Evolutionary conservation across 805 yeast genomes (phyloP).

Genomic region (Ogataea henricii): DNA sequence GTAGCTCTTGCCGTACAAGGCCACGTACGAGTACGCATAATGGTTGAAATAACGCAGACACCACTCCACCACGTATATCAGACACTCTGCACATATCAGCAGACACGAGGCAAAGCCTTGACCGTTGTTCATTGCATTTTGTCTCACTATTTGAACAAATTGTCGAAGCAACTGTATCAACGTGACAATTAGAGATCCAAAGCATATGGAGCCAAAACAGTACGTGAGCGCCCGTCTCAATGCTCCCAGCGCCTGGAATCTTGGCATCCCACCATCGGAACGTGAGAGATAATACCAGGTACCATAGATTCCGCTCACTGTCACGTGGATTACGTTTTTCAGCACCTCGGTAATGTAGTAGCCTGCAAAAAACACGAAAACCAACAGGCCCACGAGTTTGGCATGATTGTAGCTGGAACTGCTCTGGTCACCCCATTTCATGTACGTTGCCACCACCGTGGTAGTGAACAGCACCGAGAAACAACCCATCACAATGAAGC

Average conservation of each 20-base stretch:
- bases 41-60: slow-evolving; percentile 76
- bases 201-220: slow-evolving; percentile 86
- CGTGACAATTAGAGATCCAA: slow-evolving; percentile 76
- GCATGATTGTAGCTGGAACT: slow-evolving; percentile 21
- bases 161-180: slow-evolving; percentile 67
- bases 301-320: slow-evolving; percentile 87
- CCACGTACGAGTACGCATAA: slow-evolving; percentile 85
- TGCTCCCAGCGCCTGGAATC: slow-evolving; percentile 77
- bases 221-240: slow-evolving; percentile 75
- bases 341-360: slow-evolving; percentile 81
- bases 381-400: slow-evolving; percentile 49
- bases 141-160: slow-evolving; percentile 52
- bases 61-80: slow-evolving; percentile 27
- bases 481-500: slow-evolving; percentile 55
- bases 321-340: slow-evolving; percentile 76
- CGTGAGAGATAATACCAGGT: slow-evolving; percentile 82
- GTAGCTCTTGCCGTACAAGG: slow-evolving; percentile 84
- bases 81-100: slow-evolving; percentile 23
- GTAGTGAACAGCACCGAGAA: slow-evolving; percentile 67
- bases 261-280: slow-evolving; percentile 60
- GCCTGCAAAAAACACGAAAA: slow-evolving; percentile 80
- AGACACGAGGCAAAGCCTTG: slow-evolving; percentile 20
- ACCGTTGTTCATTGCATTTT: slow-evolving; percentile 28
- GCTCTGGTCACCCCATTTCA: slow-evolving; percentile 55
- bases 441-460: slow-evolving; percentile 73